Conservation (phyloP, 225 moss, liverwort and hornwort genomes). For the Bryum argenteum region DNA sequence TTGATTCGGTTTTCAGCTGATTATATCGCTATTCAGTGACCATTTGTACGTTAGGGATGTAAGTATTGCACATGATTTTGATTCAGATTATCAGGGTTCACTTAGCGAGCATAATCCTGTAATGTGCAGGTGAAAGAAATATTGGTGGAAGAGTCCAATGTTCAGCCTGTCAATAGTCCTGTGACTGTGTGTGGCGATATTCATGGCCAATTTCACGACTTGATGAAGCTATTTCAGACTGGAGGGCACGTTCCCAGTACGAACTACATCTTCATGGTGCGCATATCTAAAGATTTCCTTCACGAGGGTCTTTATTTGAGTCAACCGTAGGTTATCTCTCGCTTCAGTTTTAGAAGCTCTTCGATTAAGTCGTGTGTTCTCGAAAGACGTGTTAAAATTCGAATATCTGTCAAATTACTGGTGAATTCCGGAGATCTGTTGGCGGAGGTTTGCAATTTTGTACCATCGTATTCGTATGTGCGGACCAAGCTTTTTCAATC, state of each 20-base stretch:
- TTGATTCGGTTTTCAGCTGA: not conserved
- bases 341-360: not conserved
- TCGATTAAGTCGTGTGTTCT: not conserved
- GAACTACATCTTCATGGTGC: constrained; percentile 99
- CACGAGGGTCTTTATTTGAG: not conserved
- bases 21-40: not conserved
- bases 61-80: not conserved
- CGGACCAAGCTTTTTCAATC: constrained; percentile 20
- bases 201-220: constrained; percentile 99
- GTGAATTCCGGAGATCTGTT: not conserved
- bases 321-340: constrained; percentile 5
- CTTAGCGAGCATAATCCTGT: constrained; percentile 21
- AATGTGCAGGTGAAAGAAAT: constrained; percentile 91
- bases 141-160: constrained; percentile 98
- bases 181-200: constrained; percentile 99
- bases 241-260: constrained; percentile 96
- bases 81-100: constrained; percentile 3
- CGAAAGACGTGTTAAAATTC: not conserved
- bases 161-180: constrained; percentile 99
- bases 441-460: not conserved
- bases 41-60: not conserved
- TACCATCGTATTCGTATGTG: not conserved
- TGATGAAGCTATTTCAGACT: constrained; percentile 99
- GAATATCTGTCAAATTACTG: not conserved
- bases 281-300: constrained; percentile 7